Evolutionary conservation across 495 filamentous ascomycete genomes (phyloP), one percentile per base, ranked within the genome.

Genomic region (Patellaria atrata): DNA sequence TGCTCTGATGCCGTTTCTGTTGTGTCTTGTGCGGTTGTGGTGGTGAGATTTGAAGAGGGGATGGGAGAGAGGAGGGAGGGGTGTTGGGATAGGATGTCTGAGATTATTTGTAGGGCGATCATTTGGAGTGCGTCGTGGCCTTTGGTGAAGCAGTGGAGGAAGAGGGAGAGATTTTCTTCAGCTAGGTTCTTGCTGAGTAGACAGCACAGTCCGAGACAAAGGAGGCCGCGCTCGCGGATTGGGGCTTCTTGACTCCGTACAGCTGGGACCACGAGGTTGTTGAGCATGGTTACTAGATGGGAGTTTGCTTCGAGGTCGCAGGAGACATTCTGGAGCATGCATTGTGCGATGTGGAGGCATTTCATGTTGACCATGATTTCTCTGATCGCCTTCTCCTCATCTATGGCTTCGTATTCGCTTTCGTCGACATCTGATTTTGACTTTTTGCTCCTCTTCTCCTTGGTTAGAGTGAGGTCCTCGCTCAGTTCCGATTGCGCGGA

Each of bases 291-390:
- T 2, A 92, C 81, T 10, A 99, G 60, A 48, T 91, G 73, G 39
- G 75, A 73, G 54, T 93, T 94, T 28, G 80, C 63, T 54, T 93
- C 85, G 19, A 96, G 63, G 37, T 77, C 73, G 14, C 83, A 80
- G 34, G 79, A 62, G 1, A 94, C 80, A 47, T 94, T 89, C 52
- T 91, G 73, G 26, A 99, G 67, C 85, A 94, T 93, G 64, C 83
- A 96, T 48, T 91, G 84, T 15, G 91, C 85, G 45, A 99, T 93
- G 50, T 94, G 82, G 22, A 99, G 68, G 59, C 89, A 94, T 55
- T 96, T 94, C 73, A 94, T 82, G 61, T 96, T 94, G 48, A 96
- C 78, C 63, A 92, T 73, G 52, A 96, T 85, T 54, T 94, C 84
- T 36, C 68, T 70, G 37, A 94, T 67, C 2, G 83, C 76, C 57